phyloP scores from a whole-genome alignment of 2,329 filamentous ascomycete genomes.

The Ceratocystiopsis minuta region DNA sequence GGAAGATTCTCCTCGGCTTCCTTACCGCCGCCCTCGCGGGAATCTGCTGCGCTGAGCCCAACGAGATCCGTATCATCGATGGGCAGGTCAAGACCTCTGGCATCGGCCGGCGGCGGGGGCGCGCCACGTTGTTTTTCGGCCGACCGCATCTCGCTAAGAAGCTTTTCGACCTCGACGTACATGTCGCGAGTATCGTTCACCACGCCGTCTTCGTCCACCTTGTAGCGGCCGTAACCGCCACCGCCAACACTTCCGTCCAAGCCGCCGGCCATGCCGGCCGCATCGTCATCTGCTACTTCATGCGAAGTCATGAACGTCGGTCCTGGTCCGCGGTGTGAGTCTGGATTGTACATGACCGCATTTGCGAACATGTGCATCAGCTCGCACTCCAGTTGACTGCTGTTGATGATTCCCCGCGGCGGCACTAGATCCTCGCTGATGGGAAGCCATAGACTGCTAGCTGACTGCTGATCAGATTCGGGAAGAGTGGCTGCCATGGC shows the following conservation, averaged over 20 bases:
- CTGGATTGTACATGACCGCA: constrained; percentile 94
- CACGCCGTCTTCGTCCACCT: constrained; percentile 65
- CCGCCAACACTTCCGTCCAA: constrained; percentile 2
- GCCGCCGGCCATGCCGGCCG: constrained; percentile 8
- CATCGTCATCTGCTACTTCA: constrained; percentile 20
- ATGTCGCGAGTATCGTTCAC: constrained; percentile 79
- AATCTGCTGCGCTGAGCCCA: no score
- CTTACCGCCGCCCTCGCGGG: background rate
- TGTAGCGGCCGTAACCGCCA: constrained; percentile 34
- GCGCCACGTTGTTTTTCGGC: constrained; percentile 42
- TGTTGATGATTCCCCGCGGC: constrained; percentile 83
- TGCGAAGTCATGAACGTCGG: constrained; percentile 33
- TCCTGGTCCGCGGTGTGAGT: constrained; percentile 54
- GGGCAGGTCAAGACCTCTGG: constrained; percentile 6
- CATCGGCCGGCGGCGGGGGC: constrained; percentile 15
- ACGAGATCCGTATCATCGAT: constrained; percentile 4
- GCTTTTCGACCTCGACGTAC: constrained; percentile 72
- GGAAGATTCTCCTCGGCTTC: background rate
- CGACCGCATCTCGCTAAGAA: constrained; percentile 56
- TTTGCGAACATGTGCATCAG: constrained; percentile 95
- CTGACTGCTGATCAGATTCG: constrained; percentile 34
- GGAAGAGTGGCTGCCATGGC: constrained; percentile 43
- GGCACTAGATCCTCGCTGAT: constrained; percentile 63
- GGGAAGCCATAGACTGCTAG: constrained; percentile 43
- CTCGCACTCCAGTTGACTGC: constrained; percentile 79